Base-by-base conservation (phyloP, 2,329 filamentous ascomycete genomes). In the Scytalidium sp. region DNA sequence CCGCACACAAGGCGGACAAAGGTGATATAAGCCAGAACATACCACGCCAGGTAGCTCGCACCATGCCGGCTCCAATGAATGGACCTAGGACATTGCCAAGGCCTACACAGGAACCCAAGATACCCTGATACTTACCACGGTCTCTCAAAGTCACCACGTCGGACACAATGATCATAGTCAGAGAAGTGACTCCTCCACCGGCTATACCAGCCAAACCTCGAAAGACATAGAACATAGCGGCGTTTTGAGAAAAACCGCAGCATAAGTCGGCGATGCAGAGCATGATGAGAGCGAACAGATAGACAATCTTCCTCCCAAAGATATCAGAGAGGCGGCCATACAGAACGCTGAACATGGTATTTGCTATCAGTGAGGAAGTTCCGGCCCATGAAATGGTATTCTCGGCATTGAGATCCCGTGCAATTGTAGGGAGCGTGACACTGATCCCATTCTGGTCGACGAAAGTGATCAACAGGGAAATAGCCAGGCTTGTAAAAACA, bases 391-490 rank as follows among this genome's bases (percentile, higher is more conserved):
- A 72, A 20, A 81, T 81, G 10, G 74, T 73, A 20, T 67, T 64
- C 2, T 67, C 69, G 32, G 44, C 46, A 41, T 46, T 46, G 5
- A 52, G 66, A 27, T 78, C 71, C 43, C 66, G 60, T 45, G 71
- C 69, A 56, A 80, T 70, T 21, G 75, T 66, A 3, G 67, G 69
- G 0, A 67, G 55, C 0, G 67, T 62, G 0, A 66, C 67, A 1
- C 63, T 74, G 48, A 83, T 76, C 32, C 76, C 74, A 62, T 80
- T 81, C 54, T 82, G 78, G 58, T 84, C 79, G 46, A 80, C 74
- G 52, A 77, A 79, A 13, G 71, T 72, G 42, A 82, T 74, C 17
- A 81, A 61, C 3, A 82, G 62, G 0, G 75, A 74, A 4, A 76
- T 60, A 1, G 78, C 70, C 11, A 83, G 65, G 2, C 71, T 70